A percentile compares a stretch with the other conserved stretches of the same genome.
Conservation (phyloP, 2,329 filamentous ascomycete species). For the Fusarium sp. region DNA sequence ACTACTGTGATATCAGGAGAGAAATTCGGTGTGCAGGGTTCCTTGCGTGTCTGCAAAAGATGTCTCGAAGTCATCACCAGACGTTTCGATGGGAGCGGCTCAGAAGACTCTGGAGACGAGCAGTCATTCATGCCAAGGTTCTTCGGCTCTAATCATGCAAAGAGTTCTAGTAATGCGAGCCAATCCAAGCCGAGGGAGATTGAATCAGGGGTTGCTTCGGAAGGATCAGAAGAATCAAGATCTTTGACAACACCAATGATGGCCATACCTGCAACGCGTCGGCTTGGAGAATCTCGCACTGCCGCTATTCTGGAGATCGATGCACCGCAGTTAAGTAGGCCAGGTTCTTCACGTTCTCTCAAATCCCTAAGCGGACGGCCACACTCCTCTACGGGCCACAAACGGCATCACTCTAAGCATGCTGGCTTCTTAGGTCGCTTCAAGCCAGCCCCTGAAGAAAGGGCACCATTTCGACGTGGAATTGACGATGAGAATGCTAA, state of each 20-base stretch:
- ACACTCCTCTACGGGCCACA: slow-evolving; percentile 79
- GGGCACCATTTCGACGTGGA: slow-evolving; percentile 86
- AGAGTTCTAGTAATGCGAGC: slow-evolving; percentile 50
- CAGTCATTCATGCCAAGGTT: slow-evolving; percentile 75
- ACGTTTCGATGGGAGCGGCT: slow-evolving; percentile 85
- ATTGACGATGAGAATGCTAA: slow-evolving; percentile 72
- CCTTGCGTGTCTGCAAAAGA: slow-evolving; percentile 89
- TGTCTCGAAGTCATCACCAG: slow-evolving; percentile 92
- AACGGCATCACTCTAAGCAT: slow-evolving; percentile 87
- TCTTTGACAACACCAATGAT: slow-evolving; percentile 76
- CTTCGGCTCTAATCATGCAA: slow-evolving; percentile 65
- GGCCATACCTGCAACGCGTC: slow-evolving; percentile 73
- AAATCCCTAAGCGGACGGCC: slow-evolving; percentile 79
- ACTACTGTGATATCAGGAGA: slow-evolving; percentile 90
- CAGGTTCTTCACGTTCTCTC: slow-evolving; percentile 91
- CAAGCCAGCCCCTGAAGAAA: slow-evolving; percentile 77
- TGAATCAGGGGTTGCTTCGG: slow-evolving; percentile 55
- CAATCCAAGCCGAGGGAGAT: slow-evolving; percentile 53
- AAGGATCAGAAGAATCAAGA: slow-evolving; percentile 60
- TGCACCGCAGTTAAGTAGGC: slow-evolving; percentile 82
- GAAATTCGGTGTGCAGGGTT: slow-evolving; percentile 86
- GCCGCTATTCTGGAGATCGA: slow-evolving; percentile 94
- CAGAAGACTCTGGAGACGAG: slow-evolving; percentile 87
- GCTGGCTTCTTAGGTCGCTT: slow-evolving; percentile 80
- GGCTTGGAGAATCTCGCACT: slow-evolving; percentile 79